Evolutionary conservation across 768 basidiomycete genomes (phyloP), one percentile per base, ranked within the genome.

Genomic region (Strobilomyces dryophilus): DNA sequence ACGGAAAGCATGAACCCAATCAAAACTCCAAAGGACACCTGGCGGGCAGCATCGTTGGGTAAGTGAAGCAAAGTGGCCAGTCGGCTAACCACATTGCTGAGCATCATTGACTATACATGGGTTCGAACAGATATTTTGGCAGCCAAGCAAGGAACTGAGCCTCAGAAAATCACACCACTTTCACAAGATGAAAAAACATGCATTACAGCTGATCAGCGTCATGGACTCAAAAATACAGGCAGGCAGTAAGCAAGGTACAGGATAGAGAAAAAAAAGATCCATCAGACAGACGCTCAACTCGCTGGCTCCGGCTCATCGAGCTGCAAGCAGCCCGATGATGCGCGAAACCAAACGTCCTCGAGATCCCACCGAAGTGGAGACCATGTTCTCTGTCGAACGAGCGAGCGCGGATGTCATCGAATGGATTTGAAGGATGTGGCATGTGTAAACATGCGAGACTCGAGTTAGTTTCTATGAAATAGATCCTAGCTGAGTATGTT

Each of bases 401-500:
- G 79, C 65, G 78, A 77, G 79, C 74, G 79, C 79, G 63, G 49
- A 71, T 74, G 74, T 84, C 83, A 85, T 85, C 83, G 79, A 80
- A 70, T 80, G 81, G 79, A 84, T 77, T 77, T 81, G 78, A 83
- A 81, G 76, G 73, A 78, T 79, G 79, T 67, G 82, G 82, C 83
- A 84, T 82, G 81, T 77, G 75, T 83, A 82, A 82, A 83, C 81
- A 83, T 84, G 83, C 83, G 79, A 83, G 81, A 84, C 81, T 82
- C 82, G 80, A 71, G 83, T 83, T 79, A 83, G 82, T 81, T 81
- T 80, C 83, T 84, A 81, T 83, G 82, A 66, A 84, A 84, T 80
- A 84, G 82, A 84, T 84, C 82, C 82, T 84, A 81, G 79, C 80
- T 81, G 83, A 84, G 83, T 84, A 84, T 84, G 82, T 82, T 84